Evolutionary conservation across 257 asterid species (phyloP).

Genomic region (Ilex aquifolium): DNA sequence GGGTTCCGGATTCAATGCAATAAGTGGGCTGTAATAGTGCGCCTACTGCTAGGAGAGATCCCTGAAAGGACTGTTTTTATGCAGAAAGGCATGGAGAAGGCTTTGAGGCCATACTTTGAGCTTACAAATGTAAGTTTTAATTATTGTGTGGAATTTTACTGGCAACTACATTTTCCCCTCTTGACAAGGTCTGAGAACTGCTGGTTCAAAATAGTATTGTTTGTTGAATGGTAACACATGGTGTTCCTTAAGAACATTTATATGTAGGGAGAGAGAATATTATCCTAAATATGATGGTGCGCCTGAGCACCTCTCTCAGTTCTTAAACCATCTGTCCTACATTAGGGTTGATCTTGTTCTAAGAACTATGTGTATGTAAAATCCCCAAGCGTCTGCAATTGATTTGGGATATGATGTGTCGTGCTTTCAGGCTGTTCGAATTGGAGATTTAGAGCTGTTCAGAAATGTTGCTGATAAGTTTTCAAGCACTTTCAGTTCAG

Average conservation of each 20-base stretch:
- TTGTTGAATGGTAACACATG: too few relatives aligned
- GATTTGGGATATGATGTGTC: constrained; percentile 2
- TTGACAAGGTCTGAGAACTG: too few relatives aligned
- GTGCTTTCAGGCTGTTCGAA: constrained; percentile 58
- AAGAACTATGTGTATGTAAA: too few relatives aligned
- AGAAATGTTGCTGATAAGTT: constrained; percentile 58
- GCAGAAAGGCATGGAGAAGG: constrained; percentile 80
- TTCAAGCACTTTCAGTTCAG: constrained; percentile 46
- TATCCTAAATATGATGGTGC: too few relatives aligned
- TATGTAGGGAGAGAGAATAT: too few relatives aligned
- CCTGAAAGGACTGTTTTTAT: constrained; percentile 78
- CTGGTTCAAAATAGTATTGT: too few relatives aligned
- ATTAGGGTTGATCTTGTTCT: too few relatives aligned
- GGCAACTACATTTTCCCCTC: constrained; percentile 3
- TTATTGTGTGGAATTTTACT: background rate
- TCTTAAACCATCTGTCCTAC: too few relatives aligned
- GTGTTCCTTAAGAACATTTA: too few relatives aligned
- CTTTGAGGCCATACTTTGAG: constrained; percentile 77
- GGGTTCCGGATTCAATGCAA: constrained; percentile 71
- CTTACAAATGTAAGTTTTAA: constrained; percentile 61
- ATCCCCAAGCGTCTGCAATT: background rate
- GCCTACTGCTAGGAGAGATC: constrained; percentile 75
- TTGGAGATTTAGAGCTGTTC: constrained; percentile 69
- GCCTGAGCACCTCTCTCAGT: too few relatives aligned
- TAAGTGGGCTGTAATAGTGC: constrained; percentile 77